Evolutionary conservation across 306 rosid genomes (phyloP), one percentile per base, ranked within the genome.

Genomic region (Mimosa bimucronata): DNA sequence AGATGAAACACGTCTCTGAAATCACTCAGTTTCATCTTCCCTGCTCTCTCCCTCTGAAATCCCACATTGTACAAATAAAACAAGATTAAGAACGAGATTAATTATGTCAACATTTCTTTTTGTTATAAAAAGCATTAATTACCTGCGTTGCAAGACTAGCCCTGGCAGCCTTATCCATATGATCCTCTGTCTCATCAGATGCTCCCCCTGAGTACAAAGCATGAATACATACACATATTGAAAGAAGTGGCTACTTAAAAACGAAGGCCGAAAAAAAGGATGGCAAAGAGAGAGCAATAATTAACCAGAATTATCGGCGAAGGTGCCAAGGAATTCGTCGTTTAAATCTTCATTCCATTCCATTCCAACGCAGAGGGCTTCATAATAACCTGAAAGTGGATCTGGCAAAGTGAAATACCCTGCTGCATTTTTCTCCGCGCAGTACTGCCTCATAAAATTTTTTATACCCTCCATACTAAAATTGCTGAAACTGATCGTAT

Each of bases 41-140:
- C 88, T 0, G 91, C 86, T 79, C 93, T 91, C 66, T 88, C 82
- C 82, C 97, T 90, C 97, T 92, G 92, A 65, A 58, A 10, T 14
- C 40, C n/a, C 45, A 34, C 7, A 65, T 55, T 21, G 29, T 53
- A 18, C 60, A 9, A 21, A 8, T 4, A 66, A 66, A 19, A 16
- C 2, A 66, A 66, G 3, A 66, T 34, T 3, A 64, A 64, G 6
- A 1, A 64, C 37, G 38, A 61, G n/a, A 61, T 14, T 60, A 45
- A 45, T 15, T 13, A 13, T 57, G 2, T 15, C 30, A 46, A 46
- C 18, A 13, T 2, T 46, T 46, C 16, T 3, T 12, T 46, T 15
- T 46, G 3, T 46, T 46, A 13, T 2, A 3, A 46, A 14, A 46
- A 14, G 25, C 13, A 61, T 34, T 34, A 16, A 65, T 18, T 19